These are phyloP conservation scores for Corynascus novoguineensis DNA, from an alignment of 495 filamentous ascomycete genomes.

Conservation along the genomic window DNA sequence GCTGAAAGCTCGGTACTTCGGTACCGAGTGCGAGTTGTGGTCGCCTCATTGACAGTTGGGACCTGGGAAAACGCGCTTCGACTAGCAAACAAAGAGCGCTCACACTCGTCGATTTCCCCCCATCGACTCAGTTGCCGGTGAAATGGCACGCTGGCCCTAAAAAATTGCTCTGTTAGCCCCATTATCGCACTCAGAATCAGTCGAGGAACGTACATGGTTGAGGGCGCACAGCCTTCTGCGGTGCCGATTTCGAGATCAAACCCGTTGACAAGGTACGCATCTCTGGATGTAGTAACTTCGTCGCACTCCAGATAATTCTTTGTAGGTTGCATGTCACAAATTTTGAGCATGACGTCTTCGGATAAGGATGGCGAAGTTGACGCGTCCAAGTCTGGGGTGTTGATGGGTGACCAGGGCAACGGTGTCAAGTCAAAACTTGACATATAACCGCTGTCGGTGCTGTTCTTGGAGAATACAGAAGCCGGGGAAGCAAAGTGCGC, in stretches of 20 bases:
- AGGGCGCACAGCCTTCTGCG: background rate
- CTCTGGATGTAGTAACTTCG: background rate
- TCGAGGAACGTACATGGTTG: background rate
- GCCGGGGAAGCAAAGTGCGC: background rate
- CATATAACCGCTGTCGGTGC: background rate
- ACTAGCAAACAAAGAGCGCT: background rate
- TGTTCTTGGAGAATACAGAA: background rate
- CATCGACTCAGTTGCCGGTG: background rate
- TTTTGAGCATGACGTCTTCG: background rate
- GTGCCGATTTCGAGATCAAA: background rate
- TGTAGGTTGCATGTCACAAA: background rate
- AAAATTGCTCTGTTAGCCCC: background rate
- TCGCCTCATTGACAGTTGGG: background rate
- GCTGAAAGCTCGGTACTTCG: too few relatives aligned
- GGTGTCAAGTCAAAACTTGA: background rate
- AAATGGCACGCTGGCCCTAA: background rate
- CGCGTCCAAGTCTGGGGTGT: background rate
- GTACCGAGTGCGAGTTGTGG: too few relatives aligned
- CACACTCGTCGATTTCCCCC: background rate
- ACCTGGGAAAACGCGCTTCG: background rate
- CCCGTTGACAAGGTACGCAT: background rate
- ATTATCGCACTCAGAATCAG: background rate
- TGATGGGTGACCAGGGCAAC: background rate
- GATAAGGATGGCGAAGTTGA: background rate
- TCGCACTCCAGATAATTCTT: background rate